Percentiles rank a stretch among this genome's conserved stretches.
Conservation (phyloP, 768 basidiomycete species). For the Amanita jacksonii region DNA sequence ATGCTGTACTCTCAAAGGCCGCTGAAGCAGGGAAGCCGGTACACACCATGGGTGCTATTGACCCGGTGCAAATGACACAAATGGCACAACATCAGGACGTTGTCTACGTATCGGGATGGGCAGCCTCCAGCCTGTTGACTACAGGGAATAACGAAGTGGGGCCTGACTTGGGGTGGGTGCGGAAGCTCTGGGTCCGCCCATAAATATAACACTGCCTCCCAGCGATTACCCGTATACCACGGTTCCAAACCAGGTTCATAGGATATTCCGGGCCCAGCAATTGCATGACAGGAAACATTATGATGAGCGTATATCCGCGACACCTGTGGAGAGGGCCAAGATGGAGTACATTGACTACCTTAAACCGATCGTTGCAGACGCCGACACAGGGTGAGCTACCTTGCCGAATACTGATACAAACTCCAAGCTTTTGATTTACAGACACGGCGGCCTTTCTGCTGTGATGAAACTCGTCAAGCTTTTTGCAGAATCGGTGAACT, state of each 20-base stretch:
- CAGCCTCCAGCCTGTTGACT: conserved; percentile 74
- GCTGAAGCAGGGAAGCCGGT: conserved; percentile 59
- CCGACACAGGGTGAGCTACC: conserved; percentile 73
- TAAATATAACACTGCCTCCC: conserved; percentile 1
- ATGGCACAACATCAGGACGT: conserved; percentile 83
- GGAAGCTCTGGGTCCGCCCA: conserved; percentile 21
- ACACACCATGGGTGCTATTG: conserved; percentile 89
- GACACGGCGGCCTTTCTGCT: conserved; percentile 87
- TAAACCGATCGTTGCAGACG: conserved; percentile 90
- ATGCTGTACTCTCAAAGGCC: conserved; percentile 50
- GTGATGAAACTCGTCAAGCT: conserved; percentile 93
- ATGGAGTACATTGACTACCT: conserved; percentile 82
- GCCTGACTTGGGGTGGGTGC: conserved; percentile 75
- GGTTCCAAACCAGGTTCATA: conserved; percentile 91
- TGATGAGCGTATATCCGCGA: conserved; percentile 67
- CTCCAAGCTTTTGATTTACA: conserved; percentile 19
- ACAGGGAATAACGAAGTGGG: conserved; percentile 90
- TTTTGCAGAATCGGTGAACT: conserved; percentile 80
- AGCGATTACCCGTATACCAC: conserved; percentile 96
- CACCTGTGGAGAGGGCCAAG: conserved; percentile 53
- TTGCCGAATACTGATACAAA: background rate
- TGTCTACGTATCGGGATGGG: conserved; percentile 93
- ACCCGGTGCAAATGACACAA: conserved; percentile 92
- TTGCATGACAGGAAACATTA: conserved; percentile 91
- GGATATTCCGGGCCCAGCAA: conserved; percentile 86